These are phyloP conservation scores for Polychaeton citri DNA, from an alignment of 2,329 filamentous ascomycete species.

Conservation along the genomic window DNA sequence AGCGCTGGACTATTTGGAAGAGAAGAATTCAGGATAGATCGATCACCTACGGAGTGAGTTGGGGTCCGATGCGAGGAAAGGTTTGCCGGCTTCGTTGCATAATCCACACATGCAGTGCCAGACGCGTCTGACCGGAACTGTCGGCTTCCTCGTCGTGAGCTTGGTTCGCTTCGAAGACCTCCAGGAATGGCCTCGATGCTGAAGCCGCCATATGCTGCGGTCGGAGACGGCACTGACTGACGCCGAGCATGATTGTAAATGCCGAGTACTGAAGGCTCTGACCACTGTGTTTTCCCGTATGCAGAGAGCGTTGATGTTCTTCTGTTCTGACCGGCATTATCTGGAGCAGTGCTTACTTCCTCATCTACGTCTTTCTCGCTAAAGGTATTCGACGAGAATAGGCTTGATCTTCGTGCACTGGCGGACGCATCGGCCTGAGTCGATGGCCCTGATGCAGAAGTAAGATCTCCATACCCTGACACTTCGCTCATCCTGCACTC, in stretches of 20 bases:
- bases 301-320: background rate
- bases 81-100: background rate
- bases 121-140: background rate
- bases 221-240: constrained; percentile 11
- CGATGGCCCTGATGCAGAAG: no score
- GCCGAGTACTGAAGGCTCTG: background rate
- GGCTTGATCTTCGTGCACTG: no score
- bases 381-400: no score
- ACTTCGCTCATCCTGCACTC: constrained; percentile 11
- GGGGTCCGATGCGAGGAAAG: background rate
- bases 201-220: constrained; percentile 6
- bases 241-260: constrained; percentile 6
- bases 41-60: background rate
- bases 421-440: background rate
- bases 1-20: constrained; percentile 2
- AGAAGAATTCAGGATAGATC: background rate
- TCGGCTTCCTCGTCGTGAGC: background rate
- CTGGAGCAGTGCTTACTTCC: constrained; percentile 12
- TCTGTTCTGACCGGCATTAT: no score
- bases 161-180: background rate
- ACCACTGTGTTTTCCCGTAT: background rate
- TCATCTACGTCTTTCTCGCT: constrained; percentile 4
- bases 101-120: background rate
- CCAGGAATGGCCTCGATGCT: background rate
- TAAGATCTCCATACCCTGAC: no score